These are phyloP conservation scores for Candida sanyaensis DNA, from an alignment of 1,139 yeast species.

Conservation along the genomic window DNA sequence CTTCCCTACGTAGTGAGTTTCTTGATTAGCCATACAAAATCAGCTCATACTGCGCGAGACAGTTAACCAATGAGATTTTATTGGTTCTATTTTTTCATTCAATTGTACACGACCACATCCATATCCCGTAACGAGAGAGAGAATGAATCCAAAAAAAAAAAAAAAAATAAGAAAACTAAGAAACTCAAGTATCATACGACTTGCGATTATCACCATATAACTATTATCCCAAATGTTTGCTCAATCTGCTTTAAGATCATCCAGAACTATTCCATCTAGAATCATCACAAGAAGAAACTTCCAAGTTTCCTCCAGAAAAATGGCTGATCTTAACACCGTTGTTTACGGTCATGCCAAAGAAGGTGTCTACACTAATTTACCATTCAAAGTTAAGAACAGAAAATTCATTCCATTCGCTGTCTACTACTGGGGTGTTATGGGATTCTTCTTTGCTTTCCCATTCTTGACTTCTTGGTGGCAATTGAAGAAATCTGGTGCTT, in stretches of 20 bases:
- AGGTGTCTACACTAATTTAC: conserved; percentile 90
- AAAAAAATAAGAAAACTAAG: conserved; percentile 1
- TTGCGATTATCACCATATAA: not conserved
- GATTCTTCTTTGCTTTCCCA: conserved; percentile 61
- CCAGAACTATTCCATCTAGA: conserved; percentile 18
- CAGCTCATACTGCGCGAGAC: conserved; percentile 19
- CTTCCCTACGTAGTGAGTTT: not conserved
- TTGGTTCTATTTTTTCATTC: conserved; percentile 7
- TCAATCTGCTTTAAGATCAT: conserved; percentile 36
- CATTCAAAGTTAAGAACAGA: conserved; percentile 92
- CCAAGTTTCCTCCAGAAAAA: conserved; percentile 35
- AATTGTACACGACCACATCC: conserved; percentile 1
- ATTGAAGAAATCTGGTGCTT: conserved; percentile 72
- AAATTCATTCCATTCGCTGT: conserved; percentile 77
- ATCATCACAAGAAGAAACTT: conserved; percentile 33
- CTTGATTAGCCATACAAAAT: conserved; percentile 12
- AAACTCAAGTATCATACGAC: conserved; percentile 1
- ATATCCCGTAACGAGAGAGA: not conserved
- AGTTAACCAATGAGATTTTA: conserved; percentile 17
- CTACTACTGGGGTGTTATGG: conserved; percentile 78
- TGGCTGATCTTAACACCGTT: conserved; percentile 20
- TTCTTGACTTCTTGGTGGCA: conserved; percentile 69
- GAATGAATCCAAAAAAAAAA: not conserved
- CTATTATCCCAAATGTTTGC: conserved; percentile 13
- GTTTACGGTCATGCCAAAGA: conserved; percentile 56